These are phyloP conservation scores for Sclerotinia nivalis DNA, from an alignment of 2,329 filamentous ascomycete genomes.

Conservation along the genomic window DNA sequence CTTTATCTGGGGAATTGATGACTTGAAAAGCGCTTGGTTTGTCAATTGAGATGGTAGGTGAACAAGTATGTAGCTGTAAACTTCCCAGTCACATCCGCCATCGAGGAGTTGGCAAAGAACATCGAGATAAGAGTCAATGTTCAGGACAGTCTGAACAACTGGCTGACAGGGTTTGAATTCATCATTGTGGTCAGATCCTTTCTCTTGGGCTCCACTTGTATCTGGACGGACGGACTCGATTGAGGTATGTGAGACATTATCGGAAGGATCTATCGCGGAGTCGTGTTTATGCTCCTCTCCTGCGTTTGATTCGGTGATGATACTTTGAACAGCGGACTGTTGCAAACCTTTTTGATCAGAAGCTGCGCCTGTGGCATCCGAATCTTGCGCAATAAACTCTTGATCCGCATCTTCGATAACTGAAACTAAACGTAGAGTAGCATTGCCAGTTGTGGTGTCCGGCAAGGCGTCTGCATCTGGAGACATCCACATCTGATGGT, in stretches of 20 bases:
- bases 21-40: conserved; percentile 83
- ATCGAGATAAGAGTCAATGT: conserved; percentile 65
- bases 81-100: conserved; percentile 79
- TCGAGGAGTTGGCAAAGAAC: conserved; percentile 72
- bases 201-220: not conserved
- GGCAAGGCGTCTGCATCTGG: conserved; percentile 59
- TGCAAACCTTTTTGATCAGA: not conserved
- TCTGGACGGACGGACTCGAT: not conserved
- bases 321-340: not conserved
- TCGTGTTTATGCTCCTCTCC: conserved; percentile 1
- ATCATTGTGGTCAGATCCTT: not conserved
- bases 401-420: conserved; percentile 22
- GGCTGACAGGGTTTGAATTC: not conserved
- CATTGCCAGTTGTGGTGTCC: conserved; percentile 42
- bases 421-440: conserved; percentile 39
- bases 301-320: not conserved
- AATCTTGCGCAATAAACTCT: conserved; percentile 11
- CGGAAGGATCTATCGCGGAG: not conserved
- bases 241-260: not conserved
- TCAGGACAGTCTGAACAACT: conserved; percentile 27
- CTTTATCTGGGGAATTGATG: conserved; percentile 72
- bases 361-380: not conserved
- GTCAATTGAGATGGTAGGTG: conserved; percentile 84
- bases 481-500: conserved; percentile 59
- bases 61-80: conserved; percentile 86